Evolutionary conservation across 768 basidiomycete species (phyloP).

Genomic region (Phaffia tasmanica): DNA sequence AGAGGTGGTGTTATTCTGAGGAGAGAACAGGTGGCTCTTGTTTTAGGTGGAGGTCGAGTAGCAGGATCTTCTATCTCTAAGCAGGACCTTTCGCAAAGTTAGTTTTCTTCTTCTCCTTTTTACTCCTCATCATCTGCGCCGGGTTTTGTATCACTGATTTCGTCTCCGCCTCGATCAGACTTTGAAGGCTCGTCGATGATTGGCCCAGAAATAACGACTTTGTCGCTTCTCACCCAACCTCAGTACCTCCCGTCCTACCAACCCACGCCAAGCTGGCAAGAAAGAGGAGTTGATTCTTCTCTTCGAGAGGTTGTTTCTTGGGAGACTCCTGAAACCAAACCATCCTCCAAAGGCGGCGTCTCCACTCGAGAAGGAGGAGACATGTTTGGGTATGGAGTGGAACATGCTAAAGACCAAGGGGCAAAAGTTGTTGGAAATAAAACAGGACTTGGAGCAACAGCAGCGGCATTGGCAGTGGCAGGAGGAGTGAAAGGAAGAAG

Average conservation of each 20-base stretch:
- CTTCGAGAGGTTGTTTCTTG: constrained; percentile 48
- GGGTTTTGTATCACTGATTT: not conserved
- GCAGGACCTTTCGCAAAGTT: not conserved
- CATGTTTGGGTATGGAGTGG: constrained; percentile 33
- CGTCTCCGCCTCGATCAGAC: not conserved
- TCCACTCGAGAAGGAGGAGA: constrained; percentile 46
- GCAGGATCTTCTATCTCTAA: not conserved
- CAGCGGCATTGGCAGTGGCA: constrained; percentile 43
- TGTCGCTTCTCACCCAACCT: constrained; percentile 13
- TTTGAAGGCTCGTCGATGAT: not conserved
- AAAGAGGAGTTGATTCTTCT: constrained; percentile 65
- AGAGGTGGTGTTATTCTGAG: constrained; percentile 37
- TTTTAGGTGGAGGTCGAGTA: constrained; percentile 3
- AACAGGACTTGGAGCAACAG: constrained; percentile 35
- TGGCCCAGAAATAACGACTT: constrained; percentile 11
- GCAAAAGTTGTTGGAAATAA: constrained; percentile 7
- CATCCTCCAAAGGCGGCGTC: not conserved
- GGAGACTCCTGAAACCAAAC: not conserved
- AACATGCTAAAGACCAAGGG: constrained; percentile 21
- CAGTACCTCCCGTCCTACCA: constrained; percentile 47
- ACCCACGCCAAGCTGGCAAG: constrained; percentile 72
- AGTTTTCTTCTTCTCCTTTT: not conserved
- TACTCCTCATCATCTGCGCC: not conserved
- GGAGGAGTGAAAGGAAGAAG: constrained; percentile 37
- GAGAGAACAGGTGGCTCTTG: constrained; percentile 13